A percentile compares a stretch with the other conserved stretches of the same genome.
These are phyloP conservation scores for Xylaria scruposa DNA, from an alignment of 495 filamentous ascomycete species.

Conservation along the genomic window DNA sequence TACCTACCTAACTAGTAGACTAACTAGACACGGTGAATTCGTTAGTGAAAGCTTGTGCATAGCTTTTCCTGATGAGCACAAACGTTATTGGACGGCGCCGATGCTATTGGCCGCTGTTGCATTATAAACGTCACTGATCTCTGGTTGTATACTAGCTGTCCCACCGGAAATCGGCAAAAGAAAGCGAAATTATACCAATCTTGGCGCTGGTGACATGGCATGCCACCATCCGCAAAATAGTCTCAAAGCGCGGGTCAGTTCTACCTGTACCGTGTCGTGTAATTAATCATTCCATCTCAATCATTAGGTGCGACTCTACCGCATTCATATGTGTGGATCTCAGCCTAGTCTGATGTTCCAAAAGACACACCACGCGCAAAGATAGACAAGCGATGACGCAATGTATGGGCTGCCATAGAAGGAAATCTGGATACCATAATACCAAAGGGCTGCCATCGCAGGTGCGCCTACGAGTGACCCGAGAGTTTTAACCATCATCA, in stretches of 20 bases:
- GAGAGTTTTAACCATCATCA: constrained; percentile 54
- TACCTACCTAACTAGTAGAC: not conserved
- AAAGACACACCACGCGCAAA: constrained; percentile 23
- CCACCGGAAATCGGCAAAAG: constrained; percentile 19
- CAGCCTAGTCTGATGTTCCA: constrained; percentile 19
- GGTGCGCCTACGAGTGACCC: constrained; percentile 50
- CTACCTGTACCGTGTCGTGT: not conserved
- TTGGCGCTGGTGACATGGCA: constrained; percentile 8
- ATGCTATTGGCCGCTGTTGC: constrained; percentile 8
- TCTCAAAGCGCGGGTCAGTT: constrained; percentile 5
- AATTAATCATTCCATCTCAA: not conserved
- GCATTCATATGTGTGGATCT: not conserved
- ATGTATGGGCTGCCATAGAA: constrained; percentile 43
- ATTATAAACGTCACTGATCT: constrained; percentile 26
- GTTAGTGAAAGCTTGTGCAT: constrained; percentile 5
- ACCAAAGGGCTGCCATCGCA: constrained; percentile 51
- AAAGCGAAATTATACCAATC: constrained; percentile 20
- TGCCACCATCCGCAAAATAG: constrained; percentile 5
- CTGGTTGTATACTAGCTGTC: not conserved
- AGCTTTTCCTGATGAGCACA: constrained; percentile 6
- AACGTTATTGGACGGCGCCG: constrained; percentile 17
- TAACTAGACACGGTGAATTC: not conserved
- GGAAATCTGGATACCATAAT: constrained; percentile 35
- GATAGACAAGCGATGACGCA: constrained; percentile 27
- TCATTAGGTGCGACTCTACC: not conserved